A percentile compares a stretch with the other conserved stretches of the same genome.
Evolutionary conservation across 2,329 filamentous ascomycete species (phyloP).

Genomic region (Myriangium duriaei): DNA sequence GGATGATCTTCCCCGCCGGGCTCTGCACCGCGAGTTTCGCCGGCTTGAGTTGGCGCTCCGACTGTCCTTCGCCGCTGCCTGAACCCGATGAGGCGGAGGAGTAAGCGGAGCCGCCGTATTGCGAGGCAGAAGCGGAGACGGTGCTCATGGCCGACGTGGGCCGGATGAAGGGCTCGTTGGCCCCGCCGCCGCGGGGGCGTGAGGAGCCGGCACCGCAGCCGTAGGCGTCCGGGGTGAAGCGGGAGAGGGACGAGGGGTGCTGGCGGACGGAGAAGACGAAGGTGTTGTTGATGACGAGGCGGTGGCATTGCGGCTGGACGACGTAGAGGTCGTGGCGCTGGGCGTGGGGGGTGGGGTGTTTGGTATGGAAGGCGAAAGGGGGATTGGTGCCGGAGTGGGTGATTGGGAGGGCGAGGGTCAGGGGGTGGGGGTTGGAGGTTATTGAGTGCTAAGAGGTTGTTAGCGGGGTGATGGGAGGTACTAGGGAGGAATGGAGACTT

Average conservation of each 20-base stretch:
- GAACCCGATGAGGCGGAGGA: constrained; percentile 35
- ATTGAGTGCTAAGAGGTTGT: constrained; percentile 55
- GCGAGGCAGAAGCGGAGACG: constrained; percentile 43
- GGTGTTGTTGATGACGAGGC: constrained; percentile 85
- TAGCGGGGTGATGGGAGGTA: constrained; percentile 8
- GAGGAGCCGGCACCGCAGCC: constrained; percentile 21
- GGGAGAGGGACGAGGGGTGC: constrained; percentile 56
- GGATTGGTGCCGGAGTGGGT: constrained; percentile 87
- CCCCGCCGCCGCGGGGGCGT: constrained; percentile 17
- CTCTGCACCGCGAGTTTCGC: constrained; percentile 93
- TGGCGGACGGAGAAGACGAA: constrained; percentile 95
- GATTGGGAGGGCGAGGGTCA: constrained; percentile 82
- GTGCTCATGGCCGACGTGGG: constrained; percentile 49
- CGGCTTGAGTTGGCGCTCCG: constrained; percentile 54
- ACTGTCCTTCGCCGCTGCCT: constrained; percentile 41
- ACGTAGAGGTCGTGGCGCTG: constrained; percentile 95
- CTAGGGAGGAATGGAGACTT: constrained; percentile 14
- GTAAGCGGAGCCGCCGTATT: constrained; percentile 36
- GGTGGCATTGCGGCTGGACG: constrained; percentile 83
- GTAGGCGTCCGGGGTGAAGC: constrained; percentile 28
- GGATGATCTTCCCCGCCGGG: constrained; percentile 84
- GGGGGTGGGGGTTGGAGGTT: constrained; percentile 85
- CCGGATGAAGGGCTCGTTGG: constrained; percentile 33
- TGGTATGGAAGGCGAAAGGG: constrained; percentile 79
- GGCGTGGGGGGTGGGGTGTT: constrained; percentile 95